Conservation (phyloP, 2,329 filamentous ascomycete genomes). For the Beauveria asiatica region DNA sequence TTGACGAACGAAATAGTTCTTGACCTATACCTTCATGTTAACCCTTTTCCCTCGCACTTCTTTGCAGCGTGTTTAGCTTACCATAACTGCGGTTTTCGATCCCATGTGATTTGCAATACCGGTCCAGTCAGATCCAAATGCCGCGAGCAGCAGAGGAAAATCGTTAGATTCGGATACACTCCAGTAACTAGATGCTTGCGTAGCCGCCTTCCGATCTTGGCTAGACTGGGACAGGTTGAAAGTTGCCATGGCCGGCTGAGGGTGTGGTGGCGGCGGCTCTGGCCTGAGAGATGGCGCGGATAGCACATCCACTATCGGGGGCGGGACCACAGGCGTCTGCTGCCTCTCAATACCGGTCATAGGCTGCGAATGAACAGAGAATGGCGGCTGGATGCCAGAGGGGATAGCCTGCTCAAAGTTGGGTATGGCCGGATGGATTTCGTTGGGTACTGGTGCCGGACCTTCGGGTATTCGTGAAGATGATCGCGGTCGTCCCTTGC, state of each 20-base stretch:
- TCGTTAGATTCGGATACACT: slow-evolving; percentile 74
- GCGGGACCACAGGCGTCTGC: slow-evolving; percentile 13
- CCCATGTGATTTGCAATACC: slow-evolving; percentile 72
- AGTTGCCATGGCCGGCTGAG: slow-evolving; percentile 38
- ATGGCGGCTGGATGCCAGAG: slow-evolving; percentile 33
- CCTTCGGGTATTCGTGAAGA: slow-evolving; percentile 43
- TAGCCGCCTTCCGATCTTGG: slow-evolving; percentile 42
- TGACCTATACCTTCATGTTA: slow-evolving; percentile 19
- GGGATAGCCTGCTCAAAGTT: slow-evolving; percentile 36
- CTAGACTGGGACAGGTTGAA: slow-evolving; percentile 41
- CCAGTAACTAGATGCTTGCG: slow-evolving; percentile 74
- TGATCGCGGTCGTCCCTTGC: slow-evolving; percentile 45
- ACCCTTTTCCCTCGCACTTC: not conserved
- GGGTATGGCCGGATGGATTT: slow-evolving; percentile 30
- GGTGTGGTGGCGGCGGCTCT: slow-evolving; percentile 38
- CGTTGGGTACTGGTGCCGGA: slow-evolving; percentile 25
- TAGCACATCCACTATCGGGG: slow-evolving; percentile 44
- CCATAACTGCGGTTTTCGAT: slow-evolving; percentile 82
- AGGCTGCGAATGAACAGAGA: slow-evolving; percentile 27
- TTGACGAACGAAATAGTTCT: slow-evolving; percentile 59
- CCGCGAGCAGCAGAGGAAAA: slow-evolving; percentile 61
- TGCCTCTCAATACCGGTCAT: slow-evolving; percentile 15
- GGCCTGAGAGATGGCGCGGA: slow-evolving; percentile 48
- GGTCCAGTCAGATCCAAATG: slow-evolving; percentile 73
- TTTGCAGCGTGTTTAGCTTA: slow-evolving; percentile 21